These are phyloP conservation scores for Didymella arachidicola DNA, from an alignment of 2,329 filamentous ascomycete species.

Conservation along the genomic window DNA sequence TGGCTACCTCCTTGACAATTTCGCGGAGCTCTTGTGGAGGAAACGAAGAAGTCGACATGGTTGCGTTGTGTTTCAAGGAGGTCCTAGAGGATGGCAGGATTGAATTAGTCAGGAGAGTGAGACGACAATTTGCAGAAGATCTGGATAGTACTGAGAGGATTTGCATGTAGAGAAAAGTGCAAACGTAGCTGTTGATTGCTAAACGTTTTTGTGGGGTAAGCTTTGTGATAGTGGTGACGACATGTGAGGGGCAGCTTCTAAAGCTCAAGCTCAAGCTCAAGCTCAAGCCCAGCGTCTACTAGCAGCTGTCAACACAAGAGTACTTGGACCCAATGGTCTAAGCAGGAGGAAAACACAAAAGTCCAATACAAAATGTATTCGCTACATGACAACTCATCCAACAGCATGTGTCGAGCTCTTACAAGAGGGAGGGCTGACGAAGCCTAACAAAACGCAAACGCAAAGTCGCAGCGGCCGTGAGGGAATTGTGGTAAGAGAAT, in stretches of 20 bases:
- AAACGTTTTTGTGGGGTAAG: constrained; percentile 25
- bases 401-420: not conserved
- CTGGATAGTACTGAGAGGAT: constrained; percentile 1
- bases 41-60: constrained; percentile 46
- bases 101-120: not conserved
- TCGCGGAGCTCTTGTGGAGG: constrained; percentile 54
- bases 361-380: constrained; percentile 3
- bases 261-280: constrained; percentile 1
- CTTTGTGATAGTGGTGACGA: constrained; percentile 24
- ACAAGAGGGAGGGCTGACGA: not conserved
- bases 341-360: not conserved
- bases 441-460: not conserved
- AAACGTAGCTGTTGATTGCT: constrained; percentile 7
- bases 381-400: not conserved
- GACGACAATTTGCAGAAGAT: constrained; percentile 1
- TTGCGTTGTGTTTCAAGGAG: not conserved
- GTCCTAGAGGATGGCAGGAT: not conserved
- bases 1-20: constrained; percentile 59
- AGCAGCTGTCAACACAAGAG: not conserved
- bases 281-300: constrained; percentile 3
- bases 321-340: not conserved
- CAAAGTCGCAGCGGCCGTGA: constrained; percentile 7
- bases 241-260: constrained; percentile 29
- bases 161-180: not conserved
- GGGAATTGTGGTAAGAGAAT: constrained; percentile 5